phyloP scores from a whole-genome alignment of 495 filamentous ascomycete species.

The Bathelium albidoporum region DNA sequence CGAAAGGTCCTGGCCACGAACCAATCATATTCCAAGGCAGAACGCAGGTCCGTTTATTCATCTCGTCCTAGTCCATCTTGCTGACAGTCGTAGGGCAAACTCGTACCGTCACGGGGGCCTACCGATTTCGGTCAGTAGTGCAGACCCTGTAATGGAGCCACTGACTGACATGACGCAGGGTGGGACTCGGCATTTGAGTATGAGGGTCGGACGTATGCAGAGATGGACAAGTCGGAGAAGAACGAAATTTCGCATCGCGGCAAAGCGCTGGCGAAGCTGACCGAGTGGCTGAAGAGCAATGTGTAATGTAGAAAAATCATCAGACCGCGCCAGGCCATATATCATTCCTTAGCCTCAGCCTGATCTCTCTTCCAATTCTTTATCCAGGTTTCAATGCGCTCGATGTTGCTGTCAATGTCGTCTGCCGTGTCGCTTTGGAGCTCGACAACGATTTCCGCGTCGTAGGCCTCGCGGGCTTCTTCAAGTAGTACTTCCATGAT shows the following conservation, averaged over 20 bases:
- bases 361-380: constrained; percentile 68
- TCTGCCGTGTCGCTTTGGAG: constrained; percentile 69
- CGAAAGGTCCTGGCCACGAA: constrained; percentile 70
- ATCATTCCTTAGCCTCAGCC: constrained; percentile 6
- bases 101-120: constrained; percentile 66
- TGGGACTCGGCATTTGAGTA: constrained; percentile 98
- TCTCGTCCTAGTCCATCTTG: neutral
- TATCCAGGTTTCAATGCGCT: constrained; percentile 73
- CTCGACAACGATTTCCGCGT: constrained; percentile 83
- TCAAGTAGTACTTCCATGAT: constrained; percentile 93
- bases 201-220: constrained; percentile 86
- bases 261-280: constrained; percentile 75
- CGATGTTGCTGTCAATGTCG: constrained; percentile 80
- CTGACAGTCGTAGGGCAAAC: constrained; percentile 44
- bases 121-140: constrained; percentile 63
- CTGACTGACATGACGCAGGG: constrained; percentile 33
- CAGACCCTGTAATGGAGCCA: neutral
- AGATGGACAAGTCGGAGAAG: constrained; percentile 91
- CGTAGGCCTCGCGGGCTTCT: constrained; percentile 79
- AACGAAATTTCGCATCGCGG: constrained; percentile 86
- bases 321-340: neutral
- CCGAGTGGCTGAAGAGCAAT: constrained; percentile 58
- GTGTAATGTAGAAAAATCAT: neutral
- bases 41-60: constrained; percentile 36
- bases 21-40: constrained; percentile 85